Evolutionary conservation across 176 grass and related monocot genomes (phyloP), one percentile per base, ranked within the genome.

Genomic region (Bromus sterilis): DNA sequence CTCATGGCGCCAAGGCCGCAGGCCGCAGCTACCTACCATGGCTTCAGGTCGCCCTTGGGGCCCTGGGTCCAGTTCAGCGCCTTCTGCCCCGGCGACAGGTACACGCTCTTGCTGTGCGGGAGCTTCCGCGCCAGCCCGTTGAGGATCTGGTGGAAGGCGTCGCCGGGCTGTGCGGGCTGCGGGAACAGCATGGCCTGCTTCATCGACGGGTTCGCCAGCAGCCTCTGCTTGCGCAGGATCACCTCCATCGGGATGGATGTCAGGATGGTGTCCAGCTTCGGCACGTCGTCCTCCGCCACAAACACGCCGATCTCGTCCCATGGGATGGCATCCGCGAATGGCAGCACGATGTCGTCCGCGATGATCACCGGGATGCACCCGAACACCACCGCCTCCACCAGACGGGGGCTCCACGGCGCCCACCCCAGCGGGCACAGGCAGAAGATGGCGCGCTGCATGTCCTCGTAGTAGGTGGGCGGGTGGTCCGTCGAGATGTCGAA

Each of bases 331-430:
- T 91, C 92, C 0, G 92, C 89, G 8, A 94, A 94, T 10, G 92
- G 92, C 36, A 94, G 86, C 23, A 91, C 86, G 0, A 94, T 94
- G 72, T 91, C 89, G 3, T 91, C 92, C 0, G 92, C 89, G n/a
- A 94, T 94, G 65, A 94, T 91, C 71, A 94, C 92, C 0, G 92
- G 92, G 72, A 94, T 88, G 88, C 91, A 94, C 7, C 91, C 88
- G 0, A 94, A 94, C 31, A 94, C 83, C 37, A 94, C 89, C 0
- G 86, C 92, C 69, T 94, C 92, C 73, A 91, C 89, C 53, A 91
- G 68, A 40, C 92, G 78, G 11, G 92, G 92, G 71, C 92, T 94
- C 92, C 92, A 94, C 0, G 92, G 92, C 0, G 92, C 92, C 92
- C 89, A 94, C 39, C 92, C 92, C 21, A 94, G 78, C 7, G 92